Evolutionary conservation across 2,329 filamentous ascomycete species (phyloP), one percentile per base, ranked within the genome.

Genomic region (Sporothrix phasma): DNA sequence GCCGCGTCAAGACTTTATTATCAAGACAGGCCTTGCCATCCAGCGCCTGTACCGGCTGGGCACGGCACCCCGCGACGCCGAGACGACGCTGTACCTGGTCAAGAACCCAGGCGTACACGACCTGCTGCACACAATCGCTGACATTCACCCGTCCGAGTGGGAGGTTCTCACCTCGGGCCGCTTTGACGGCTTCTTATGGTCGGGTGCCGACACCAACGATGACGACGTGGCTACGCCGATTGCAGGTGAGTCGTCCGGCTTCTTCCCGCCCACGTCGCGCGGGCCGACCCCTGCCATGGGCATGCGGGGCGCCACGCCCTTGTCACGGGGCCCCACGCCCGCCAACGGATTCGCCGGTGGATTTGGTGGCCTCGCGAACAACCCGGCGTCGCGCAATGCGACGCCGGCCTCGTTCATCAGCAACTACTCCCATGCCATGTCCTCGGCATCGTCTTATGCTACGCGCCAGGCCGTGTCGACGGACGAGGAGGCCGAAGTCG

Each of bases 121-220:
- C 71, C 85, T 96, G 37, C 84, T 97, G 3, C 87, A 90, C 46
- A 96, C 93, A 0, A 81, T 97, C 59, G 87, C 89, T 41, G 90
- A 92, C 61, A 94, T 97, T 69, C 94, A 88, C 72, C 84, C 87
- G 54, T 89, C 90, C n/a, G 93, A 97, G 75, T 97, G 93, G 93
- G 93, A 97, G 67, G 96, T 97, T 63, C 81, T 97, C 13, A 90
- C 88, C 4, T 97, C 93, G 0, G 93, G 93, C 31, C 88, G 93
- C 31, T 97, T 97, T 70, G 92, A 97, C 72, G 93, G 93, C 3
- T 97, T 97, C 76, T 81, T 97, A 22, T 96, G 93, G 85, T 96
- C 91, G 51, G 93, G 93, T 24, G 91, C 90, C 6, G 92, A 97
- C 62, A 92, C 96, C 56, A 73, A 70, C n/a, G 81, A 83, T 29